Evolutionary conservation across 805 yeast genomes (phyloP).

Genomic region (Wickerhamiella kurtzmanii): DNA sequence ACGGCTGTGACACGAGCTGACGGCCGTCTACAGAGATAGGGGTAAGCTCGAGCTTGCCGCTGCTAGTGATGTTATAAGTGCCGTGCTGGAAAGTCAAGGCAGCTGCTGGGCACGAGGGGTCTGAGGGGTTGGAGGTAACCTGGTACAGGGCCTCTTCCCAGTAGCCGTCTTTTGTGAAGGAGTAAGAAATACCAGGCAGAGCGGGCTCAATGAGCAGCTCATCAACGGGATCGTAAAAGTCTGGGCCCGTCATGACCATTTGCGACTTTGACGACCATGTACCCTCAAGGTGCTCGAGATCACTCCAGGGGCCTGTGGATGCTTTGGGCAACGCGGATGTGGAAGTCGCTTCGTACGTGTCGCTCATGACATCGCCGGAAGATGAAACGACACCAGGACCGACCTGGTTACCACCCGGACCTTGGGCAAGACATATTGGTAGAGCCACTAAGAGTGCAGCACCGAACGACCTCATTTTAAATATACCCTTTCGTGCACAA

Average conservation of each 20-base stretch:
- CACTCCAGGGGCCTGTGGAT: conserved; percentile 19
- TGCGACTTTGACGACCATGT: conserved; percentile 94
- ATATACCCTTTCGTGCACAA: too few relatives aligned
- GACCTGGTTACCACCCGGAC: conserved; percentile 9
- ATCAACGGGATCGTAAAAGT: conserved; percentile 87
- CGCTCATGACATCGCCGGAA: conserved; percentile 5
- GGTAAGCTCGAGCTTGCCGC: conserved; percentile 54
- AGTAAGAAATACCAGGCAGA: conserved; percentile 83
- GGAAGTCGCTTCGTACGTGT: conserved; percentile 8
- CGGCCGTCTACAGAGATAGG: conserved; percentile 87
- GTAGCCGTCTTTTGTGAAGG: conserved; percentile 85
- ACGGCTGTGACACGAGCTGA: conserved; percentile 79
- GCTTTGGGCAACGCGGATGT: conserved; percentile 9
- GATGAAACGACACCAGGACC: conserved; percentile 4
- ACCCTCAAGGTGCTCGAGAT: conserved; percentile 40
- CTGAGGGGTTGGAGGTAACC: conserved; percentile 28
- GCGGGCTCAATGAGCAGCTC: conserved; percentile 92
- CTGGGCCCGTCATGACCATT: conserved; percentile 91
- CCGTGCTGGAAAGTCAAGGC: conserved; percentile 85
- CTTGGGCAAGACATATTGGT: conserved; percentile 2
- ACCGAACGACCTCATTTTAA: not conserved
- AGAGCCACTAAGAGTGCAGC: not conserved
- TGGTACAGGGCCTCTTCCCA: conserved; percentile 85
- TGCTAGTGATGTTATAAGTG: conserved; percentile 42
- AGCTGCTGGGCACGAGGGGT: conserved; percentile 77